Evolutionary conservation across 768 basidiomycete species (phyloP).

Genomic region (Guyanaporus albipodus): DNA sequence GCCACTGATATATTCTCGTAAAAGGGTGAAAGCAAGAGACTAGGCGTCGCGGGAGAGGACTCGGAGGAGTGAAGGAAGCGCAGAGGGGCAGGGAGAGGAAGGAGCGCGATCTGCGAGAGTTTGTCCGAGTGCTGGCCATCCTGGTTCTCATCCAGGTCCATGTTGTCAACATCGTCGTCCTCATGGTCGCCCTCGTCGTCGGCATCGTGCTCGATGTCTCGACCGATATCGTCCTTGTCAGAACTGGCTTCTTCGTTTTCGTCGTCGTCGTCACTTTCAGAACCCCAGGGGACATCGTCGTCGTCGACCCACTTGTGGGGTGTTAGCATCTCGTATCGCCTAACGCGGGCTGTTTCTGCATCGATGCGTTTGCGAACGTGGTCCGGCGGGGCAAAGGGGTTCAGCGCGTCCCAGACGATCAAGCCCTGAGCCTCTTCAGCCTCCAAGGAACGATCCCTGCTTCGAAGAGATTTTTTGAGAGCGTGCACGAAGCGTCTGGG

Average conservation of each 20-base stretch:
- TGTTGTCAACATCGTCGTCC: neutral
- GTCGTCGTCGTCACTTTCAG: no score
- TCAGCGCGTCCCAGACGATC: slow-evolving; percentile 13
- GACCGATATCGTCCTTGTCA: neutral
- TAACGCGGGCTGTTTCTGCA: neutral
- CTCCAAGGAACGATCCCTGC: no score
- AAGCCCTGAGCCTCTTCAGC: no score
- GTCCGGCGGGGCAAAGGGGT: slow-evolving; percentile 11
- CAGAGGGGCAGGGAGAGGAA: slow-evolving; percentile 1
- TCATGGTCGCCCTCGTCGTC: neutral
- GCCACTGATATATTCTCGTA: neutral
- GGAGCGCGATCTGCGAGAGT: slow-evolving; percentile 2
- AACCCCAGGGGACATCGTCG: no score
- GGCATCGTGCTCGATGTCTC: neutral
- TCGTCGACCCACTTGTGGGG: neutral
- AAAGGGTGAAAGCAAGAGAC: no score
- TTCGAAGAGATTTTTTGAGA: no score
- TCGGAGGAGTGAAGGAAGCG: neutral
- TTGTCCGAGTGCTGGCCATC: neutral
- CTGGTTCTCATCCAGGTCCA: neutral
- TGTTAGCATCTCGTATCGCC: neutral
- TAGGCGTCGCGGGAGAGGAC: neutral
- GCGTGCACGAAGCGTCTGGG: no score
- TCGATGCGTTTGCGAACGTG: neutral
- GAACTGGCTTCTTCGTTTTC: no score